These are phyloP conservation scores for Hanseniaspora mollemarum DNA, from an alignment of 805 yeast species.

Conservation along the genomic window DNA sequence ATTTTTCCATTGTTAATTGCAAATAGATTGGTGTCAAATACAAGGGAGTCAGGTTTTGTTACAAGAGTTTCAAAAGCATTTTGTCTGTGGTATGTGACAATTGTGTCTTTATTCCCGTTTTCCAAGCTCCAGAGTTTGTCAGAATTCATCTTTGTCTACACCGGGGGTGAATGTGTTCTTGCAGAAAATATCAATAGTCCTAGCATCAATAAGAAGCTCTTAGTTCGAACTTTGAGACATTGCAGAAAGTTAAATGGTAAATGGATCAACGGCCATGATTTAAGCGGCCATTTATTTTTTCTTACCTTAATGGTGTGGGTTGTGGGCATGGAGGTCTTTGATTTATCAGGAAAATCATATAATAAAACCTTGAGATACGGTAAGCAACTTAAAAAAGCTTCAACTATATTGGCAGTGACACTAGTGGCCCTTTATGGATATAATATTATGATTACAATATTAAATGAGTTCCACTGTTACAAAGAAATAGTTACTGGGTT, in stretches of 20 bases:
- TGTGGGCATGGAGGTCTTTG: constrained; percentile 12
- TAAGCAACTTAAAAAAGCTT: background rate
- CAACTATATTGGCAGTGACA: background rate
- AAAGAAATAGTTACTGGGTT: constrained; percentile 27
- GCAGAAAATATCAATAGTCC: constrained; percentile 14
- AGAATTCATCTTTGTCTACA: constrained; percentile 67
- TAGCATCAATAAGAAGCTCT: background rate
- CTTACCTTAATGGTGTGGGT: constrained; percentile 33
- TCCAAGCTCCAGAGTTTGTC: constrained; percentile 69
- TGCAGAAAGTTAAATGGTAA: constrained; percentile 52
- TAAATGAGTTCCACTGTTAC: constrained; percentile 9
- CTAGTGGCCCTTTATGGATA: constrained; percentile 7
- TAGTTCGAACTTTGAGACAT: constrained; percentile 9
- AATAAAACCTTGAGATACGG: constrained; percentile 6
- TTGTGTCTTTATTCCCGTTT: constrained; percentile 49
- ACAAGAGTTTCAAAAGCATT: constrained; percentile 27
- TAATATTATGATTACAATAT: constrained; percentile 8
- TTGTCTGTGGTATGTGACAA: constrained; percentile 57
- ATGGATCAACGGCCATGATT: constrained; percentile 88
- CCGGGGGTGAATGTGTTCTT: constrained; percentile 67
- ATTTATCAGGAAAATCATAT: background rate
- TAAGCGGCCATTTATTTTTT: constrained; percentile 85
- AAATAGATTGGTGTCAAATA: constrained; percentile 15
- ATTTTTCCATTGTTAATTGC: constrained; percentile 26
- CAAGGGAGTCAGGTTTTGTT: background rate